Evolutionary conservation across 345 rosid genomes (phyloP).

Genomic region (Salix udensis): DNA sequence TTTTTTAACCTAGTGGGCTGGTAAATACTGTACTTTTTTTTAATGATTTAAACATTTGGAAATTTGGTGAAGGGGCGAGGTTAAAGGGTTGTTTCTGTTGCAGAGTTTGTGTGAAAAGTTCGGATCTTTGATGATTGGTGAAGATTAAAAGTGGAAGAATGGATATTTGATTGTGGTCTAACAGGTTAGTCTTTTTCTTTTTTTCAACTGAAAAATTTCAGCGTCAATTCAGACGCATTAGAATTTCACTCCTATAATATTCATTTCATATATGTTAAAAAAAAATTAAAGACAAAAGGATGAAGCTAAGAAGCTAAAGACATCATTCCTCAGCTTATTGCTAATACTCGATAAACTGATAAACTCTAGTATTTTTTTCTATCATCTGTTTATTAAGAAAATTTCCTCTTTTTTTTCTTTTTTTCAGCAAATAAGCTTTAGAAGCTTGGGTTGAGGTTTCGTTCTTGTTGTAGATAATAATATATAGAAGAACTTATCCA

Average conservation of each 20-base stretch:
- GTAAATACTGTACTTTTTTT: too few species aligned
- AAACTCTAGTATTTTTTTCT: background rate
- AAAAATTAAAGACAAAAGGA: background rate
- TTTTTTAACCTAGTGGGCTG: background rate
- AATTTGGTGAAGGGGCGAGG: background rate
- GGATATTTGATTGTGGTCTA: conserved; percentile 7
- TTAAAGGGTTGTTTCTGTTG: conserved; percentile 3
- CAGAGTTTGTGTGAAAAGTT: conserved; percentile 5
- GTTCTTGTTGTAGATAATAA: background rate
- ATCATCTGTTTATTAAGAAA: too few species aligned
- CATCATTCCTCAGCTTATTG: background rate
- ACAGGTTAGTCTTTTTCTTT: conserved; percentile 5
- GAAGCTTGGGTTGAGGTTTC: background rate
- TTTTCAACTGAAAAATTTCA: background rate
- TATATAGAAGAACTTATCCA: background rate
- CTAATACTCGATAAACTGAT: background rate
- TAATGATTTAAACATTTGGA: background rate
- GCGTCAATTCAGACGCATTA: background rate
- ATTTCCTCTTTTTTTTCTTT: too few species aligned
- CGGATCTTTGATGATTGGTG: conserved; percentile 18
- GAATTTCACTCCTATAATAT: background rate
- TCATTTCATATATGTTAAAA: background rate
- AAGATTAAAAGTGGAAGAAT: background rate
- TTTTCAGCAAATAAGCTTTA: too few species aligned
- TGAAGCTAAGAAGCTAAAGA: background rate